Evolutionary conservation across 1,139 yeast species (phyloP).

Genomic region (Nakaseomyces nivariensis): DNA sequence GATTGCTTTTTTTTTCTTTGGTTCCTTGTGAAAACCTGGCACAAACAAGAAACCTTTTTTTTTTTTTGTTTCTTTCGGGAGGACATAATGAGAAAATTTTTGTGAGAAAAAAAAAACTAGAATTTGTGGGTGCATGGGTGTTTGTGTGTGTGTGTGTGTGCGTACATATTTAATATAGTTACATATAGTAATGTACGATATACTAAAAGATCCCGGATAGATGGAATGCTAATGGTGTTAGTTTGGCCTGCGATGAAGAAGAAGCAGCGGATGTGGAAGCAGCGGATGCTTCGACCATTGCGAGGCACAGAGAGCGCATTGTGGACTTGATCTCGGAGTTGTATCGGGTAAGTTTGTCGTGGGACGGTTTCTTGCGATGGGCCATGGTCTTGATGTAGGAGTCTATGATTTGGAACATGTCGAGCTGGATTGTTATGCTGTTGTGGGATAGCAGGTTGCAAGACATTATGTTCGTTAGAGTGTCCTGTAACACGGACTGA

Average conservation of each 20-base stretch:
- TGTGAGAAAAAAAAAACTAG: too few species aligned
- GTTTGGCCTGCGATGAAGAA: too few species aligned
- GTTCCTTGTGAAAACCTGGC: too few species aligned
- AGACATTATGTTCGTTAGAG: conserved; percentile 25
- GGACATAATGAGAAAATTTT: too few species aligned
- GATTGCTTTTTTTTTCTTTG: too few species aligned
- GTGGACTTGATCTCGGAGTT: neutral
- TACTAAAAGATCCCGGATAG: neutral
- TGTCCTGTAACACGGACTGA: conserved; percentile 18
- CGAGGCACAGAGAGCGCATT: neutral
- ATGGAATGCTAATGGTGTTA: neutral
- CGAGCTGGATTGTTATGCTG: neutral
- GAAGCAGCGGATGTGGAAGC: neutral
- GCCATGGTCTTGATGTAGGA: neutral
- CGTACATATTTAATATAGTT: too few species aligned
- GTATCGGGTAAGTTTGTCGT: neutral
- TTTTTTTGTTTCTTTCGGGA: too few species aligned
- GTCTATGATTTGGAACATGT: neutral
- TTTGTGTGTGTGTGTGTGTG: too few species aligned
- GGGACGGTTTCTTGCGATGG: too few species aligned
- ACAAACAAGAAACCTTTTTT: too few species aligned
- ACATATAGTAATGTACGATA: neutral
- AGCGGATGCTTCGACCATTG: neutral
- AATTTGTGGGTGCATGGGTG: too few species aligned
- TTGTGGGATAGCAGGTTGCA: conserved; percentile 16